These are phyloP conservation scores for Ogataea glucozyma DNA, from an alignment of 805 yeast genomes.

Conservation along the genomic window DNA sequence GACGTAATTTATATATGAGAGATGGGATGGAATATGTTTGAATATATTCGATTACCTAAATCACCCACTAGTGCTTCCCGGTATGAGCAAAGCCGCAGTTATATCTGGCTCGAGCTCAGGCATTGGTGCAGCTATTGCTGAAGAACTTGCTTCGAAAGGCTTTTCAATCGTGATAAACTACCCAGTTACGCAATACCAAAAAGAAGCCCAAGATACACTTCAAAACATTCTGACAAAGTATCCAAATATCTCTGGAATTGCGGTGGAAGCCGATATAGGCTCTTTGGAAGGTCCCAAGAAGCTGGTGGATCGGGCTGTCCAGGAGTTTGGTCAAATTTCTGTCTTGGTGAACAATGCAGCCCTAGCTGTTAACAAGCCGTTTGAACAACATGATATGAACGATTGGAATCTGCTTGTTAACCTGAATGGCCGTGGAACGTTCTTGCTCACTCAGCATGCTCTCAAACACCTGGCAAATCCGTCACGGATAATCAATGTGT, in stretches of 20 bases:
- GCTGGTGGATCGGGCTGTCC: slow-evolving; percentile 11
- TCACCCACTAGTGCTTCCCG: no score
- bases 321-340: slow-evolving; percentile 5
- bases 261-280: slow-evolving; percentile 12
- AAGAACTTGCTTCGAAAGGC: slow-evolving; percentile 42
- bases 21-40: neutral
- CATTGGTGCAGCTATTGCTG: slow-evolving; percentile 51
- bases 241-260: slow-evolving; percentile 8
- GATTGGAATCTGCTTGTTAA: slow-evolving; percentile 12
- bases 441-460: slow-evolving; percentile 8
- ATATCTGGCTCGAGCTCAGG: slow-evolving; percentile 61
- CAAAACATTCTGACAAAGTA: slow-evolving; percentile 1
- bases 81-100: slow-evolving; percentile 44
- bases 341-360: slow-evolving; percentile 13
- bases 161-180: slow-evolving; percentile 21
- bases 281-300: slow-evolving; percentile 10
- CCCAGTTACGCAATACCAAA: slow-evolving; percentile 6
- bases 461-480: slow-evolving; percentile 11
- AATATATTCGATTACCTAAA: no score
- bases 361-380: slow-evolving; percentile 10
- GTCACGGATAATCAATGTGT: slow-evolving; percentile 9
- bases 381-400: slow-evolving; percentile 9
- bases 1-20: neutral
- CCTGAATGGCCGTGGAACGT: slow-evolving; percentile 11
- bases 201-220: slow-evolving; percentile 7